Base-by-base conservation (phyloP, 1,284 basidiomycete genomes). In the Rhodotorula sp. region DNA sequence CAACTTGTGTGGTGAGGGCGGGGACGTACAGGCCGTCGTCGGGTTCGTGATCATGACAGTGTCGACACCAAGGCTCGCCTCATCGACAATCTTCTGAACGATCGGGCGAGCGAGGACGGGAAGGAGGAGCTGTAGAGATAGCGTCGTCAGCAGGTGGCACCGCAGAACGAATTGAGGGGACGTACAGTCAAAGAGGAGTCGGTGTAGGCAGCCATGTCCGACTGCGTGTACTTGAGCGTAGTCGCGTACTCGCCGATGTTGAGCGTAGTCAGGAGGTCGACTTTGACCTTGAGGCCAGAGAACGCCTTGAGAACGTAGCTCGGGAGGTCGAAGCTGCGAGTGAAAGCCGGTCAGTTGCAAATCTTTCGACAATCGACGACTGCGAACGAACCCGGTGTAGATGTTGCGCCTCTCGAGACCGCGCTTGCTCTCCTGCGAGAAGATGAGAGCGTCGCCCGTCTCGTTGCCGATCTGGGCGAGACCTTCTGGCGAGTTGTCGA, bases 101-200 rank as follows among this genome's bases (percentile, higher is more conserved):
- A 91, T 90, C 5, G 90, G 89, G 67, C 85, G 83, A 2, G 90
- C 89, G 61, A 91, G 83, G 56, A 89, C 79, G 13, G 89, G 89
- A 13, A 91, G 82, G 59, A 91, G 84, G 59, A 87, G 78, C 76
- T 89, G 82, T 65, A 90, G 81, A 63, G 83, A 62, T 28, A 9
- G 6, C 2, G n/a, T 13, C 4, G 46, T 60, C 18, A 48, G 22
- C 11, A 24, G 18, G 6, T 18, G 22, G 10, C 10, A 4, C 22
- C 28, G 4, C 22, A 10, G 18, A 15, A 18, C 5, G 28, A 7
- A 8, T 24, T 15, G 18, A 13, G 8, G 7, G 8, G 1, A 30
- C 63, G 53, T 18, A 70, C 69, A 0, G 67, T 69, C 44, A 71
- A 48, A 1, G 47, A 61, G 37, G 58, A 56, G 34, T 66, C 70